A percentile compares a stretch with the other conserved stretches of the same genome.
These are phyloP conservation scores for Soucietia sequanensis DNA, from an alignment of 805 yeast species.

Conservation along the genomic window DNA sequence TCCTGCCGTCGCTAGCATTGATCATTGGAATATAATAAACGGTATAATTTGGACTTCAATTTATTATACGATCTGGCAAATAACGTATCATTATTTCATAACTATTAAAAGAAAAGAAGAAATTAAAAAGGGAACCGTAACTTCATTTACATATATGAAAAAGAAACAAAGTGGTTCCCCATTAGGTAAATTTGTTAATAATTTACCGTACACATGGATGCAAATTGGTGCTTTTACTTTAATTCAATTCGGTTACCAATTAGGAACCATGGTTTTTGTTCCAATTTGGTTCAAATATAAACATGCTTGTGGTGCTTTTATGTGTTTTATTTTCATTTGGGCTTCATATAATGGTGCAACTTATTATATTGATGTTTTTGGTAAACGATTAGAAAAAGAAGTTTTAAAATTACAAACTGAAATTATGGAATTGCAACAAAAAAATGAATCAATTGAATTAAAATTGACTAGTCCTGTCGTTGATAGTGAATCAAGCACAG, in stretches of 20 bases:
- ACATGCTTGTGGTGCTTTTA: constrained; percentile 62
- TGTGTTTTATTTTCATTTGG: constrained; percentile 68
- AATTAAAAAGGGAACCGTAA: constrained; percentile 81
- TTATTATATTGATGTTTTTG: constrained; percentile 88
- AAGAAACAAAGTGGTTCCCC: constrained; percentile 62
- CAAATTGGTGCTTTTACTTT: constrained; percentile 86
- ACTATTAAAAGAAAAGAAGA: constrained; percentile 76
- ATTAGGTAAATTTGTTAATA: constrained; percentile 76
- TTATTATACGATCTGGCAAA: constrained; percentile 88
- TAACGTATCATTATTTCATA: constrained; percentile 85
- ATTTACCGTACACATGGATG: constrained; percentile 74
- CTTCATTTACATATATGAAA: constrained; percentile 83
- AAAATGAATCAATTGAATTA: constrained; percentile 12
- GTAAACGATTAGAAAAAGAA: constrained; percentile 85
- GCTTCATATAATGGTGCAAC: constrained; percentile 95
- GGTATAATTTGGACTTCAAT: constrained; percentile 79
- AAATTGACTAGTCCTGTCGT: constrained; percentile 1
- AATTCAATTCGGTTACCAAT: constrained; percentile 84
- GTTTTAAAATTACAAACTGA: constrained; percentile 69
- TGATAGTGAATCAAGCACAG: not conserved
- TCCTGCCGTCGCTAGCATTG: constrained; percentile 72
- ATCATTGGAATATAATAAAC: constrained; percentile 64
- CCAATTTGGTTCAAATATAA: constrained; percentile 83
- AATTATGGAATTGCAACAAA: constrained; percentile 58
- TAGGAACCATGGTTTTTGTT: constrained; percentile 82